Evolutionary conservation across 1,284 basidiomycete genomes (phyloP).

Genomic region (Puccinia novopanici): DNA sequence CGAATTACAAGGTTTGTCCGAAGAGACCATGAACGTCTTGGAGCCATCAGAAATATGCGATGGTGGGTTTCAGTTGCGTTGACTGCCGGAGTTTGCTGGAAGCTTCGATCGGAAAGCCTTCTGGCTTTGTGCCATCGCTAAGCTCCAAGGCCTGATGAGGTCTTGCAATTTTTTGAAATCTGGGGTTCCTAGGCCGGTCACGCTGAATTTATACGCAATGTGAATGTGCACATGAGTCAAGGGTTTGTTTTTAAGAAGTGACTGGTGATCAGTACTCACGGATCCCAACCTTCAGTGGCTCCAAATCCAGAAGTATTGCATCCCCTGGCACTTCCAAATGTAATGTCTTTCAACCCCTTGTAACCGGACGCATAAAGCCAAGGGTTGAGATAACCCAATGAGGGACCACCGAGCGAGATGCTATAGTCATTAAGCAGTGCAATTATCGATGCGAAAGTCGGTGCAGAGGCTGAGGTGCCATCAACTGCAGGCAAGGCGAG

Average conservation of each 20-base stretch:
- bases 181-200: slow-evolving; percentile 48
- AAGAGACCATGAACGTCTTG: neutral
- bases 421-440: slow-evolving; percentile 67
- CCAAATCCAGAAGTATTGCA: slow-evolving; percentile 47
- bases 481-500: slow-evolving; percentile 57
- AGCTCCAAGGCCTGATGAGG: slow-evolving; percentile 35
- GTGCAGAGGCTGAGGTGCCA: slow-evolving; percentile 66
- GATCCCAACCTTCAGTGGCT: slow-evolving; percentile 47
- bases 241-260: neutral
- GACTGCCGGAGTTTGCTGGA: neutral
- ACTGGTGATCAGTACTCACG: slow-evolving; percentile 26
- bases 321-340: slow-evolving; percentile 60
- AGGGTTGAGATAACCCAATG: slow-evolving; percentile 65
- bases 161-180: slow-evolving; percentile 37
- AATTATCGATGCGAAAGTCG: slow-evolving; percentile 64
- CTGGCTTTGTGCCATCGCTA: slow-evolving; percentile 11
- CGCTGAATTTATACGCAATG: slow-evolving; percentile 8
- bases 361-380: slow-evolving; percentile 60
- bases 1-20: too few species aligned
- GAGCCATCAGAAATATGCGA: neutral
- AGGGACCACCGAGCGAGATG: slow-evolving; percentile 61
- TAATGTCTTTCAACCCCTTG: slow-evolving; percentile 63
- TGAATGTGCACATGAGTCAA: neutral
- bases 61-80: neutral
- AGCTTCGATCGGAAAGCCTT: neutral